phyloP scores from a whole-genome alignment of 2,329 filamentous ascomycete genomes.

The Paraphoma sp. region DNA sequence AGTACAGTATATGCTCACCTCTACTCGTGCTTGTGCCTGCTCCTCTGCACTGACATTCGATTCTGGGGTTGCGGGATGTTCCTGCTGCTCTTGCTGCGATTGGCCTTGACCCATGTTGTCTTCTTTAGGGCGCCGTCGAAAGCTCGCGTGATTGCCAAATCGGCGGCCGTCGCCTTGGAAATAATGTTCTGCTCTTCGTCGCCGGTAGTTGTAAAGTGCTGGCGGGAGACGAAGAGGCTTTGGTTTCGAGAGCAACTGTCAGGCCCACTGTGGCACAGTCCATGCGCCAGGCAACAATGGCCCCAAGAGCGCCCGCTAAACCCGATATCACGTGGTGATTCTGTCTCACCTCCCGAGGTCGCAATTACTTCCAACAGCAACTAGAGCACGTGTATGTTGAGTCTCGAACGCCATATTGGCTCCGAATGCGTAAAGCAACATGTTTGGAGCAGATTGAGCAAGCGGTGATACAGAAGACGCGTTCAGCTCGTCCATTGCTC shows the following conservation, averaged over 20 bases:
- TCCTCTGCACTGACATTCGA: slow-evolving; percentile 31
- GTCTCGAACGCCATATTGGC: no score
- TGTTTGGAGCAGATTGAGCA: no score
- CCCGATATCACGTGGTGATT: not conserved
- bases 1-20: slow-evolving; percentile 16
- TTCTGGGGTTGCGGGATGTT: slow-evolving; percentile 21
- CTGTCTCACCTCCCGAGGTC: no score
- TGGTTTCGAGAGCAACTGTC: not conserved
- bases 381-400: no score
- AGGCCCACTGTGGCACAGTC: slow-evolving; percentile 4
- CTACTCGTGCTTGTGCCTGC: slow-evolving; percentile 27
- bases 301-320: not conserved
- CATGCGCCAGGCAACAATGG: slow-evolving; percentile 5
- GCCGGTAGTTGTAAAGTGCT: not conserved
- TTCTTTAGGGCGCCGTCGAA: not conserved
- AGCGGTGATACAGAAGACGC: no score
- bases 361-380: no score
- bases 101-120: slow-evolving; percentile 34
- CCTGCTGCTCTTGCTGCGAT: slow-evolving; percentile 23
- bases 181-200: no score
- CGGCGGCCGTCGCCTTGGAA: no score
- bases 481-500: no score
- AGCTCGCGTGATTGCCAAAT: not conserved
- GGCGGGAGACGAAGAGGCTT: not conserved
- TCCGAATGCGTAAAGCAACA: no score